A percentile compares a stretch with the other conserved stretches of the same genome.
These are phyloP conservation scores for Noccaea bulbosa DNA, from an alignment of 345 rosid genomes.

Conservation along the genomic window DNA sequence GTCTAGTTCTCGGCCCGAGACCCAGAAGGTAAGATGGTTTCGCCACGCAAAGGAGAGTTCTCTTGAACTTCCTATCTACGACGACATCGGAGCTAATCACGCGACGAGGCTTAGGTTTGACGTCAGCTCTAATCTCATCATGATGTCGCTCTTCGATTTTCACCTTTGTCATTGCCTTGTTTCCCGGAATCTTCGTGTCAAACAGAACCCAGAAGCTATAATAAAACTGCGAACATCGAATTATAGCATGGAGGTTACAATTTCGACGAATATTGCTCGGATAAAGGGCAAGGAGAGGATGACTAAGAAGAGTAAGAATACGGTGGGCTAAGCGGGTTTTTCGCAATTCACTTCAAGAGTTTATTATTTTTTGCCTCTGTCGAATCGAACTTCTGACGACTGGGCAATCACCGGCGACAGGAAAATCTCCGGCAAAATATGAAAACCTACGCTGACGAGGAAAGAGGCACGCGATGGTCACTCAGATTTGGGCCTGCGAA, in stretches of 20 bases:
- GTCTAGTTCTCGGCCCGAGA: constrained; percentile 40
- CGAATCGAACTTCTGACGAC: not conserved
- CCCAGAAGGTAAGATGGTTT: constrained; percentile 60
- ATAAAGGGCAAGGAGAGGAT: too few species aligned
- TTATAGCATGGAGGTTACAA: not conserved
- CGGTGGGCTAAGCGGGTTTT: not conserved
- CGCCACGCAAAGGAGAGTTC: constrained; percentile 44
- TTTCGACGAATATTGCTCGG: not conserved
- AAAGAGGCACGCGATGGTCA: too few species aligned
- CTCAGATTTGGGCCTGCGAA: not conserved
- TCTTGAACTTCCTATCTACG: constrained; percentile 41
- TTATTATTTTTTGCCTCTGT: not conserved
- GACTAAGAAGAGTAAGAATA: too few species aligned
- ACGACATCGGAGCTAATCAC: not conserved
- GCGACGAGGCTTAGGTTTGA: constrained; percentile 4
- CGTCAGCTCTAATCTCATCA: constrained; percentile 1
- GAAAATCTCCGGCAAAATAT: not conserved
- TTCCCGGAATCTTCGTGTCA: not conserved
- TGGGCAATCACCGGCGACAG: not conserved
- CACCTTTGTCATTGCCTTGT: not conserved
- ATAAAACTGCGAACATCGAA: too few species aligned
- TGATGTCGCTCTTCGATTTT: constrained; percentile 1
- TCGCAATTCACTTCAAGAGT: not conserved
- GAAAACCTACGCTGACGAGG: too few species aligned
- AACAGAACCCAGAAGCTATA: not conserved